Percentiles rank a stretch among this genome's conserved stretches.
phyloP scores from a whole-genome alignment of 768 basidiomycete genomes.

The Lentinula aciculospora region DNA sequence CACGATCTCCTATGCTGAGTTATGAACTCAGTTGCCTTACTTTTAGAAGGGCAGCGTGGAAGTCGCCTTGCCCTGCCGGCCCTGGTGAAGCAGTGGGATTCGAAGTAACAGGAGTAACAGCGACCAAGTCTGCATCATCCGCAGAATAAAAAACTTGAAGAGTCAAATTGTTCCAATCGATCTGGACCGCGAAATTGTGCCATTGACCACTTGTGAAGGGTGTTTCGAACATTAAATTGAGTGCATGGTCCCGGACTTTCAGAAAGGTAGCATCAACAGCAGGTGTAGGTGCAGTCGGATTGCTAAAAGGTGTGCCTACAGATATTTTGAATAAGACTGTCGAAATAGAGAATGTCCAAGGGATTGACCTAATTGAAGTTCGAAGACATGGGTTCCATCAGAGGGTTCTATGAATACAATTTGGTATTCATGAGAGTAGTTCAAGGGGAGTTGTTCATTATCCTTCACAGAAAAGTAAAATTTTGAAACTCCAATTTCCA shows the following conservation, averaged over 20 bases:
- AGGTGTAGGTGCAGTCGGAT: constrained; percentile 40
- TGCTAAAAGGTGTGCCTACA: constrained; percentile 53
- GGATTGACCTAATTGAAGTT: constrained; percentile 46
- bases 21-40: constrained; percentile 20
- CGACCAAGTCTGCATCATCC: constrained; percentile 28
- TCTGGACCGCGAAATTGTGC: constrained; percentile 58
- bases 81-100: constrained; percentile 37
- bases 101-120: constrained; percentile 34
- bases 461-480: constrained; percentile 46
- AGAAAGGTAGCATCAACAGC: constrained; percentile 38
- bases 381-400: constrained; percentile 58
- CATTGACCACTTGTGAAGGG: constrained; percentile 37
- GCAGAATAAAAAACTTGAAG: constrained; percentile 47
- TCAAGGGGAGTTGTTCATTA: constrained; percentile 37
- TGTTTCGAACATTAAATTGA: constrained; percentile 43
- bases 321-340: too few relatives aligned
- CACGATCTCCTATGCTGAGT: not conserved
- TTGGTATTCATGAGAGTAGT: constrained; percentile 57
- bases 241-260: constrained; percentile 51
- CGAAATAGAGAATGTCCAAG: too few relatives aligned
- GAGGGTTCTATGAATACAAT: constrained; percentile 57
- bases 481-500: constrained; percentile 38
- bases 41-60: constrained; percentile 59
- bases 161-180: constrained; percentile 49
- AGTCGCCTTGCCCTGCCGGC: constrained; percentile 47